A percentile compares a stretch with the other conserved stretches of the same genome.
These are phyloP conservation scores for Aspergillus conjunctus DNA, from an alignment of 495 filamentous ascomycete genomes.

Conservation along the genomic window DNA sequence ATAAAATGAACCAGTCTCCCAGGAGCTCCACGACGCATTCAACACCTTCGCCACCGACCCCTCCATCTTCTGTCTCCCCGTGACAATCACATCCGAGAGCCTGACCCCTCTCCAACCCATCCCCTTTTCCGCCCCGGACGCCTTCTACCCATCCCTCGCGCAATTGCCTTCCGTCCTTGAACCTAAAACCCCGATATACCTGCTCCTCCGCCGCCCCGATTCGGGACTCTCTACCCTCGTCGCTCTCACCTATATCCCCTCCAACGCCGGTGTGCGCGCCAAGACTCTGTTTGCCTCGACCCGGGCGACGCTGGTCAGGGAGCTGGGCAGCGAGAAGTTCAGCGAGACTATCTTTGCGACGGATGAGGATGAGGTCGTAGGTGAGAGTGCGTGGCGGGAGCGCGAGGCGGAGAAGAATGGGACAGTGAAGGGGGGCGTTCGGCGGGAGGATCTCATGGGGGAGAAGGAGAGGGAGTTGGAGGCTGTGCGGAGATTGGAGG, in stretches of 20 bases:
- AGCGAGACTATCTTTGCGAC: conserved; percentile 76
- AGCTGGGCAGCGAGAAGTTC: conserved; percentile 90
- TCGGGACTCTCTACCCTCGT: conserved; percentile 56
- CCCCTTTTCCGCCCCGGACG: conserved; percentile 47
- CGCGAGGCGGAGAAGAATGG: conserved; percentile 65
- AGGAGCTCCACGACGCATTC: conserved; percentile 85
- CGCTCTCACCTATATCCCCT: conserved; percentile 88
- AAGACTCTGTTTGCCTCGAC: conserved; percentile 97
- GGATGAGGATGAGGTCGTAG: conserved; percentile 67
- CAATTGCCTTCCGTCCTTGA: conserved; percentile 71
- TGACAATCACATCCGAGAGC: conserved; percentile 74
- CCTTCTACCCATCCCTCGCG: conserved; percentile 62
- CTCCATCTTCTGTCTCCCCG: conserved; percentile 75
- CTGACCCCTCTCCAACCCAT: conserved; percentile 68
- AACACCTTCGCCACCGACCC: conserved; percentile 64
- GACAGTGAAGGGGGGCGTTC: conserved; percentile 21
- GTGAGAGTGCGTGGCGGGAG: conserved; percentile 69
- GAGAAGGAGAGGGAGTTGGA: conserved; percentile 82
- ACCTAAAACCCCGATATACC: conserved; percentile 75
- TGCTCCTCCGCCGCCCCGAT: conserved; percentile 74
- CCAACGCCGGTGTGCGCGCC: conserved; percentile 83
- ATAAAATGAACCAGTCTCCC: conserved; percentile 62
- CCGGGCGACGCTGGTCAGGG: conserved; percentile 76
- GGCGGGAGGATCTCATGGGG: conserved; percentile 70
- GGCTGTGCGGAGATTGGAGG: conserved; percentile 78